Evolutionary conservation across 352 stramenopile genomes (phyloP).

Genomic region (Aphanomyces invadans): DNA sequence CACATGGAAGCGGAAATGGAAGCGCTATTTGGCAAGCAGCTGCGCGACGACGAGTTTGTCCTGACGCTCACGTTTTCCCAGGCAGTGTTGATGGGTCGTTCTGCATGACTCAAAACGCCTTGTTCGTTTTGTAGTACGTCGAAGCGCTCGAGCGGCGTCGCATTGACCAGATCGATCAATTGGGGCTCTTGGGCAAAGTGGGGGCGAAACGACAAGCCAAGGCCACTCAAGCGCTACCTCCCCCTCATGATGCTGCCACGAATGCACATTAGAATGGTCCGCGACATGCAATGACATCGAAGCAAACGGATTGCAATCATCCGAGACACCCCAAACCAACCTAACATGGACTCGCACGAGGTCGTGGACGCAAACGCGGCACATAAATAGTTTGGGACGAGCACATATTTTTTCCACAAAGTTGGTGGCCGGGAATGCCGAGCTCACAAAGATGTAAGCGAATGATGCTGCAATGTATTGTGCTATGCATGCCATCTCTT

Average conservation of each 20-base stretch:
- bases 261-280: too few species aligned
- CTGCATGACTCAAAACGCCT: background rate
- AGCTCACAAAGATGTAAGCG: too few species aligned
- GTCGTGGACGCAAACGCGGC: too few species aligned
- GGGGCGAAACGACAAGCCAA: background rate
- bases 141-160: background rate
- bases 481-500: too few species aligned
- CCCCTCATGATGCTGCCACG: background rate
- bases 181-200: background rate
- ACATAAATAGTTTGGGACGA: too few species aligned
- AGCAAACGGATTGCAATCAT: too few species aligned
- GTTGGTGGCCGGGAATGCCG: constrained; percentile 68
- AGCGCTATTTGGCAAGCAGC: constrained; percentile 52
- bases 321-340: too few species aligned
- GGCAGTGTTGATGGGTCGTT: too few species aligned
- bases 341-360: too few species aligned
- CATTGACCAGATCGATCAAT: constrained; percentile 7
- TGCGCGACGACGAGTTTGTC: constrained; percentile 52
- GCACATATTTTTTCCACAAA: too few species aligned
- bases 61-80: constrained; percentile 44
- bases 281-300: too few species aligned
- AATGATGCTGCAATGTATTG: too few species aligned
- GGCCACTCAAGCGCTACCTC: background rate
- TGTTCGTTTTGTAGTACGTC: constrained; percentile 13
- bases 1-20: constrained; percentile 78